A percentile compares a stretch with the other conserved stretches of the same genome.
phyloP scores from a whole-genome alignment of 306 rosid genomes.

The Fagus sylvatica region DNA sequence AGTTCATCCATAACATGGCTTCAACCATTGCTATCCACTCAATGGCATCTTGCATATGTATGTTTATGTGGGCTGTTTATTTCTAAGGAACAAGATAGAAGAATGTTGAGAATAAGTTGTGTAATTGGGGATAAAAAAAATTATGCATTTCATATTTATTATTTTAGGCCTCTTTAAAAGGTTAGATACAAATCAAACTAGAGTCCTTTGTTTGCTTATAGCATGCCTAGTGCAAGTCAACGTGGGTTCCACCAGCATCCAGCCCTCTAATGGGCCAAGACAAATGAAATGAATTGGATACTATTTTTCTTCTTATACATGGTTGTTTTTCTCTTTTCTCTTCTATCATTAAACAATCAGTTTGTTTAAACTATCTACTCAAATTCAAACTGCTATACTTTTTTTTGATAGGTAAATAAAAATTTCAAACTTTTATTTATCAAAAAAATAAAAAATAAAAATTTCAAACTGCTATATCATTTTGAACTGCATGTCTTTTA shows the following conservation, averaged over 20 bases:
- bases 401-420: too few species aligned
- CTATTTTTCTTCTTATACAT: background rate
- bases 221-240: background rate
- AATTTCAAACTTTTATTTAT: slow-evolving; percentile 1
- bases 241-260: background rate
- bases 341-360: background rate
- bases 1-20: background rate
- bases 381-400: background rate
- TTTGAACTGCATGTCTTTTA: background rate
- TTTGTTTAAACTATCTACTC: background rate
- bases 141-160: background rate
- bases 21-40: background rate
- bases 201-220: background rate
- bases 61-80: background rate
- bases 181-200: slow-evolving; percentile 1
- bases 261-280: background rate
- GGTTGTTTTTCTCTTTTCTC: background rate
- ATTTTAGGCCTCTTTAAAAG: background rate
- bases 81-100: background rate
- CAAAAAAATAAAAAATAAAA: too few species aligned
- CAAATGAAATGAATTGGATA: background rate
- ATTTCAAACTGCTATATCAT: background rate
- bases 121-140: background rate
- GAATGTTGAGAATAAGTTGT: background rate
- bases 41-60: background rate